Percentiles rank a stretch among this genome's conserved stretches.
Conservation (phyloP, 805 yeast species). For the Hanseniaspora clermontiae region DNA sequence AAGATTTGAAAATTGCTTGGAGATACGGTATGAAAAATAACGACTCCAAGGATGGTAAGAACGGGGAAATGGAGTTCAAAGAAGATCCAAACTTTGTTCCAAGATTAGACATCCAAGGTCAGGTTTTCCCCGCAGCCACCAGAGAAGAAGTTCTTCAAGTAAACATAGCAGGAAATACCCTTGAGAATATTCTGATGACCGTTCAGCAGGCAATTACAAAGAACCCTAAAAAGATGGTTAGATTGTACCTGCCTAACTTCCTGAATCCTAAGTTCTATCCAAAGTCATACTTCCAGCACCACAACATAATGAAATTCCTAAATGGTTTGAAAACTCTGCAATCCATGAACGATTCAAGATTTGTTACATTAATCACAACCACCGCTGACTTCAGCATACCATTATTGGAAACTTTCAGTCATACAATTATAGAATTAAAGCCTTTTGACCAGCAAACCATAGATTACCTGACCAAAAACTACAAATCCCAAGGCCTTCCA, state of each 20-base stretch:
- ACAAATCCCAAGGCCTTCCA: conserved; percentile 50
- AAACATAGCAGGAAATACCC: conserved; percentile 19
- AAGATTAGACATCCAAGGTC: conserved; percentile 67
- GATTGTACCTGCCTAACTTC: conserved; percentile 65
- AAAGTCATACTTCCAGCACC: conserved; percentile 35
- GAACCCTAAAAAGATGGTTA: conserved; percentile 38
- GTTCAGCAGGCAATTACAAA: conserved; percentile 34
- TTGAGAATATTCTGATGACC: conserved; percentile 28
- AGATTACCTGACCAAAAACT: conserved; percentile 52
- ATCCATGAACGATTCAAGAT: conserved; percentile 33
- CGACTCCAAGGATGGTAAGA: conserved; percentile 19
- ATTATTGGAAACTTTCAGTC: conserved; percentile 39
- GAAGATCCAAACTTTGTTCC: conserved; percentile 44
- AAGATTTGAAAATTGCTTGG: conserved; percentile 84
- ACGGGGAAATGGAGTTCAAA: conserved; percentile 15
- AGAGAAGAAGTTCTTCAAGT: conserved; percentile 42
- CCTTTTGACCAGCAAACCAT: conserved; percentile 71
- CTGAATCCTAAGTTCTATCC: conserved; percentile 66
- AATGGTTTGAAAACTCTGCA: conserved; percentile 46
- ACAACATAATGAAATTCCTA: conserved; percentile 45
- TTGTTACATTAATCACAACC: conserved; percentile 40
- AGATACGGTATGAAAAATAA: conserved; percentile 53
- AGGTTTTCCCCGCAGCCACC: conserved; percentile 54
- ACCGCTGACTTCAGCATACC: conserved; percentile 49
- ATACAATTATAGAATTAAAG: conserved; percentile 58